phyloP scores from a whole-genome alignment of 1,139 yeast species.

The Zygoascus hellenicus region DNA sequence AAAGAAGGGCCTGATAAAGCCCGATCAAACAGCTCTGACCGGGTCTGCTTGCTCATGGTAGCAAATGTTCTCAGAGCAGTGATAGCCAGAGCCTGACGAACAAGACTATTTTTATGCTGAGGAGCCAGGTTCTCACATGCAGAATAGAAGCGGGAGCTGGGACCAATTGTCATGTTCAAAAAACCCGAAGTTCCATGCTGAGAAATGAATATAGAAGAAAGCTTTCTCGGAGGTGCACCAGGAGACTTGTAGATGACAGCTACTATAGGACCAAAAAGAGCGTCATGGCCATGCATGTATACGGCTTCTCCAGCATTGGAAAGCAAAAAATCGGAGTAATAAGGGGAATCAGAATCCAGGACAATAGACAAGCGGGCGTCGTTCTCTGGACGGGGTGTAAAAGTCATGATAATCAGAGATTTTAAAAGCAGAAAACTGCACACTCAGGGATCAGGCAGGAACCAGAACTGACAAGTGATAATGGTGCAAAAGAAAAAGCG shows the following conservation, averaged over 20 bases:
- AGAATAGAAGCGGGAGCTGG: conserved; percentile 64
- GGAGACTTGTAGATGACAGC: conserved; percentile 29
- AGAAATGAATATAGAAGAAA: conserved; percentile 60
- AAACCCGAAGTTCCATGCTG: conserved; percentile 64
- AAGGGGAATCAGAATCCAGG: conserved; percentile 34
- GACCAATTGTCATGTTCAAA: conserved; percentile 54
- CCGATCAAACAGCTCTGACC: conserved; percentile 19
- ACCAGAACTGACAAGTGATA: too few species aligned
- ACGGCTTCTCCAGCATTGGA: conserved; percentile 30
- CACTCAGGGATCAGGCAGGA: neutral
- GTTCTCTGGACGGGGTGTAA: neutral
- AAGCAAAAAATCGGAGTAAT: conserved; percentile 10
- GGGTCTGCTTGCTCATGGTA: conserved; percentile 37
- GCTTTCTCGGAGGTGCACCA: conserved; percentile 19
- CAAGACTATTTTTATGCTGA: conserved; percentile 48
- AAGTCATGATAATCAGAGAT: neutral
- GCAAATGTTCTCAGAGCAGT: conserved; percentile 65
- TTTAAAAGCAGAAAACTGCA: neutral
- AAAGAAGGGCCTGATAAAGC: conserved; percentile 11
- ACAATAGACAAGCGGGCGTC: conserved; percentile 4
- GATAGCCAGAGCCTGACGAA: conserved; percentile 71
- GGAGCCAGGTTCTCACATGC: conserved; percentile 66
- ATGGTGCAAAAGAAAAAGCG: too few species aligned
- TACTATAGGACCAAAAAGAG: conserved; percentile 32
- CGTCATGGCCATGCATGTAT: conserved; percentile 35